phyloP scores from a whole-genome alignment of 352 stramenopile species.

The Phytophthora nicotianae region DNA sequence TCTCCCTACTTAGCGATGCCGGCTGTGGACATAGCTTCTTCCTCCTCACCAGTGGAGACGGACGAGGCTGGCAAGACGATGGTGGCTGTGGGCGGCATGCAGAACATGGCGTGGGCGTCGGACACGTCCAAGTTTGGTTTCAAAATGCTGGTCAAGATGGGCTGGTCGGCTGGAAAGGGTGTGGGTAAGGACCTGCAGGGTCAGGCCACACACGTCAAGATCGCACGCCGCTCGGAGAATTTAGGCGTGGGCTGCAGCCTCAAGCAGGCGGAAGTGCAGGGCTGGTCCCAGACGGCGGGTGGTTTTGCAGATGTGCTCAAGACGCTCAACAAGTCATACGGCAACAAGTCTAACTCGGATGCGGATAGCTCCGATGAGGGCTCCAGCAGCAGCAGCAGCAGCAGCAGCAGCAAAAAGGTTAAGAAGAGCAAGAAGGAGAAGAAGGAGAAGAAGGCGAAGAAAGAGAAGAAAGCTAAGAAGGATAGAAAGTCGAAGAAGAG shows the following conservation, averaged over 20 bases:
- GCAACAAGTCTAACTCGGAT: conserved; percentile 44
- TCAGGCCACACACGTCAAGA: conserved; percentile 86
- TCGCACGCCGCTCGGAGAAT: conserved; percentile 86
- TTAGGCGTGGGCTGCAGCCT: conserved; percentile 92
- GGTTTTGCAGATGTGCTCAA: conserved; percentile 88
- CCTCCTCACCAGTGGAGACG: conserved; percentile 25
- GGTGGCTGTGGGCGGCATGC: conserved; percentile 82
- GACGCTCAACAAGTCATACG: conserved; percentile 85
- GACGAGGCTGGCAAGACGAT: conserved; percentile 58
- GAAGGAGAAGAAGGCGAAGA: conserved; percentile 50
- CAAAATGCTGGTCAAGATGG: conserved; percentile 97
- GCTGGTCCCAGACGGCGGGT: conserved; percentile 80
- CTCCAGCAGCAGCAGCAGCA: conserved; percentile 18
- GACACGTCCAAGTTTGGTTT: conserved; percentile 94
- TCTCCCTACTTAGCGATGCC: conserved; percentile 24
- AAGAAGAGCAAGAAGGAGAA: conserved; percentile 40
- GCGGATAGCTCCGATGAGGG: conserved; percentile 35
- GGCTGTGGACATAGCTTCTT: conserved; percentile 32
- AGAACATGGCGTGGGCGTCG: conserved; percentile 89
- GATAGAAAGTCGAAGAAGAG: conserved; percentile 72
- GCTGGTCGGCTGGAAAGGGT: conserved; percentile 93
- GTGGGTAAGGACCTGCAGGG: conserved; percentile 94
- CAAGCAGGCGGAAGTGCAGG: conserved; percentile 88
- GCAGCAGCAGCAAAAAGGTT: conserved; percentile 23
- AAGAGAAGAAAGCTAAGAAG: conserved; percentile 58